Evolutionary conservation across 768 basidiomycete genomes (phyloP), one percentile per base, ranked within the genome.

Genomic region (Pisolithus albus): DNA sequence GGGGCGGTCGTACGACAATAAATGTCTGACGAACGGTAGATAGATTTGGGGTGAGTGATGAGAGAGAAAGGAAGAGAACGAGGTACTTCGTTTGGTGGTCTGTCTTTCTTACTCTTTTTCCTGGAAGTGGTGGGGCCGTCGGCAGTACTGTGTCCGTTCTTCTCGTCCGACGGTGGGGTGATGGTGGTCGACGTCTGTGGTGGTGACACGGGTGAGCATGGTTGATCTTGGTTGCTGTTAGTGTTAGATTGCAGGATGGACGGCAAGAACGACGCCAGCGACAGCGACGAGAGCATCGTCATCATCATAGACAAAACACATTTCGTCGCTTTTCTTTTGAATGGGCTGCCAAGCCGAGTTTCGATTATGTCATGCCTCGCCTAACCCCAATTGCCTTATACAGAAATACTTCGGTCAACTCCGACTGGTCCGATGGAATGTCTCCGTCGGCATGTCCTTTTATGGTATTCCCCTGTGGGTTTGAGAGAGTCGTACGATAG

Each of bases 1-100:
- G 90, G 2, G 92, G 92, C 5, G 93, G 93, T 46, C 89, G 82
- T 50, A 95, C 93, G 62, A 95, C 83, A 52, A 94, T 88, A 71
- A 93, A 92, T 0, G 87, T 89, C 92, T 94, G 63, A 21, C 21
- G 11, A 43, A 18, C 2, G 40, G 34, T 4, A 23, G 46, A 48
- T 34, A 23, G 21, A 23, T 23, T 23, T 34, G 3, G 11, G 30
- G 30, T 32, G 30, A 53, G 49, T 51, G 0, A 39, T 47, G 21
- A 23, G 21, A 23, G 26, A 46, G 45, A 47, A 39, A 15, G 26
- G 37, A 55, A 42, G 21, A 55, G 51, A 43, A 43, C 19, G 13
- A 24, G 69, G 46, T 48, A 79, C 81, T 71, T 82, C 81, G 59
- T 76, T 76, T 7, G 73, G 64, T 40, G 60, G 63, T 50, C 69